These are phyloP conservation scores for Hypoxylon sp. DNA, from an alignment of 2,329 filamentous ascomycete genomes.

Conservation along the genomic window DNA sequence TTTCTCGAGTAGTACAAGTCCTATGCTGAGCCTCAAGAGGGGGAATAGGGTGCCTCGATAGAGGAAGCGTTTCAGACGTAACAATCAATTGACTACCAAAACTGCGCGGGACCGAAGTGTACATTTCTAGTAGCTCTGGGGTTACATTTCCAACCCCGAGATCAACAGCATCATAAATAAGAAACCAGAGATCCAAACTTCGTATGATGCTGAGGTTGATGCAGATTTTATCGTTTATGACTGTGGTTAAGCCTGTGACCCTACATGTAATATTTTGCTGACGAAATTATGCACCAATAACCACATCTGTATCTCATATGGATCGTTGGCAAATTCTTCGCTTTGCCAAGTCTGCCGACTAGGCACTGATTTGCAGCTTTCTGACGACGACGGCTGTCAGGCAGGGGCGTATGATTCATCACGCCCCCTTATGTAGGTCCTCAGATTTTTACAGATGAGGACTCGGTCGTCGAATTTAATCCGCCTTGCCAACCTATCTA, in stretches of 20 bases:
- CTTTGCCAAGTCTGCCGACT: constrained; percentile 1
- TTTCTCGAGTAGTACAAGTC: constrained; percentile 17
- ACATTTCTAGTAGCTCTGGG: constrained; percentile 53
- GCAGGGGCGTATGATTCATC: neutral
- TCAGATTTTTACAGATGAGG: neutral
- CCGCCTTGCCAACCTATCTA: constrained; percentile 6
- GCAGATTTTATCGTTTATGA: constrained; percentile 47
- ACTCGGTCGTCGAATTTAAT: neutral
- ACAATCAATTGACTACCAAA: constrained; percentile 23
- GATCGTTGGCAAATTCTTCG: neutral
- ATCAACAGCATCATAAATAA: constrained; percentile 54
- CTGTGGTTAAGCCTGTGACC: constrained; percentile 1
- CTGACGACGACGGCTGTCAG: constrained; percentile 9
- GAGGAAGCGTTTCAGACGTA: constrained; percentile 5
- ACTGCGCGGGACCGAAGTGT: constrained; percentile 55
- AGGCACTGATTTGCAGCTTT: constrained; percentile 13
- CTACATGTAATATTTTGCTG: neutral
- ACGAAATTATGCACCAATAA: neutral
- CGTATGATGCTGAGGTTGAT: constrained; percentile 32
- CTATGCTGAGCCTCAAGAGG: constrained; percentile 1
- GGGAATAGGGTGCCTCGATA: constrained; percentile 1
- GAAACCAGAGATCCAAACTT: constrained; percentile 21
- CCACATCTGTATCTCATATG: constrained; percentile 2
- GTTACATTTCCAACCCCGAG: constrained; percentile 60
- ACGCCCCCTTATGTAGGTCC: neutral